These are phyloP conservation scores for Pigoraptor vietnamica DNA, from an alignment of 78 protist genomes.

Conservation along the genomic window DNA sequence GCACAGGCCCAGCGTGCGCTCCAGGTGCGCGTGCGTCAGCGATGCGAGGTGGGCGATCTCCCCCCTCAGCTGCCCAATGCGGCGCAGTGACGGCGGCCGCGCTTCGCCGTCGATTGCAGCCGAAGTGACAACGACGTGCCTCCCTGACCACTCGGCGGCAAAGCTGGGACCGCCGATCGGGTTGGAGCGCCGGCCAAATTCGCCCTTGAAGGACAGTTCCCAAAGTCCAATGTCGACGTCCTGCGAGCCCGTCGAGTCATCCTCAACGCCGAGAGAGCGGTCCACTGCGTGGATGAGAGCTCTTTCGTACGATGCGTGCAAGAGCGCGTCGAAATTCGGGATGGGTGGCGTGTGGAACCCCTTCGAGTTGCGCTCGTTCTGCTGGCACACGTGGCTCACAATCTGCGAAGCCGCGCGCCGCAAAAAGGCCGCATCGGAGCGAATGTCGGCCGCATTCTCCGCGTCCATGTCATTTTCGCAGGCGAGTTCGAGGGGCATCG, in stretches of 20 bases:
- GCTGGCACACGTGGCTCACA: not conserved
- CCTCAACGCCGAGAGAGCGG: not conserved
- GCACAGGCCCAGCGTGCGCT: not conserved
- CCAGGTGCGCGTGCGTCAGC: not conserved
- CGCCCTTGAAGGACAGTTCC: not conserved
- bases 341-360: not conserved
- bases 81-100: not conserved
- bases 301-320: not conserved
- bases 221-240: not conserved
- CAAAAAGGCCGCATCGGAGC: not conserved
- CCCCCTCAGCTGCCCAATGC: not conserved
- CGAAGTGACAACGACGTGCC: not conserved
- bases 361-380: not conserved
- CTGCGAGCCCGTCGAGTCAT: not conserved
- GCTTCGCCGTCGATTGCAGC: not conserved
- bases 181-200: not conserved
- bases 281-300: not conserved
- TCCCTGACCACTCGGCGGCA: not conserved
- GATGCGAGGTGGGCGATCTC: not conserved
- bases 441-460: not conserved
- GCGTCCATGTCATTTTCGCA: not conserved
- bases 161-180: not conserved
- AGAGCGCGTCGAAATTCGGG: not conserved
- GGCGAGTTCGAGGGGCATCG: not conserved
- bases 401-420: not conserved